These are phyloP conservation scores for Phaeosphaeriaceae sp. DNA, from an alignment of 2,329 filamentous ascomycete species.

Conservation along the genomic window DNA sequence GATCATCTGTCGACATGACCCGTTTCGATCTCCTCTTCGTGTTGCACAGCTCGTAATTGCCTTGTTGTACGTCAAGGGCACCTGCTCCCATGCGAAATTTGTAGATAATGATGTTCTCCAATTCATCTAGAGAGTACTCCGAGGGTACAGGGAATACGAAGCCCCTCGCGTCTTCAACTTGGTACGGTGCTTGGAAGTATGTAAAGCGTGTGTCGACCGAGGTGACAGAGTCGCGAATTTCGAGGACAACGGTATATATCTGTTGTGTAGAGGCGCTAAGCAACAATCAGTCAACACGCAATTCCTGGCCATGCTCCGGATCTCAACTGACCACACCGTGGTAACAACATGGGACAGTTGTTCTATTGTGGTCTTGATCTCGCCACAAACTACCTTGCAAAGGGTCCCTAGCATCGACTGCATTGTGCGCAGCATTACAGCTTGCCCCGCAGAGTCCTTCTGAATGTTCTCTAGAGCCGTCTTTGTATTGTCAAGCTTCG, in stretches of 20 bases:
- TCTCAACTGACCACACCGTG: not conserved
- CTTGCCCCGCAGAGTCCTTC: not conserved
- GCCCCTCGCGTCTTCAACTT: conserved; percentile 4
- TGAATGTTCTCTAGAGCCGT: not conserved
- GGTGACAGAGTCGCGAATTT: conserved; percentile 1
- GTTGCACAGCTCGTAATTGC: conserved; percentile 1
- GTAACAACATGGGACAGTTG: not conserved
- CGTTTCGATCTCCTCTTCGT: not conserved
- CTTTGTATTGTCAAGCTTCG: not conserved
- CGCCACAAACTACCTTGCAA: not conserved
- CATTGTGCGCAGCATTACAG: not conserved
- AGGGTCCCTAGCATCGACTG: not conserved
- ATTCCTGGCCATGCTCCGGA: not conserved
- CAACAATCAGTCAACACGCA: not conserved
- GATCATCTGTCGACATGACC: not conserved
- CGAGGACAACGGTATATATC: conserved; percentile 5
- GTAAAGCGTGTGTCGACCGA: not conserved
- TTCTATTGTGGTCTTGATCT: not conserved
- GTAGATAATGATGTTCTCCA: not conserved
- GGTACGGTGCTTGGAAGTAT: not conserved
- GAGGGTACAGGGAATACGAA: conserved; percentile 2
- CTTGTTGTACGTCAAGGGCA: not conserved
- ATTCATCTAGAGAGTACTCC: conserved; percentile 1
- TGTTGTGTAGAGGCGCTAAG: conserved; percentile 2
- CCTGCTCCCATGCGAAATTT: not conserved